Percentiles rank a stretch among this genome's conserved stretches.
phyloP scores from a whole-genome alignment of 2,329 filamentous ascomycete species.

The Macroventuria anomochaeta region DNA sequence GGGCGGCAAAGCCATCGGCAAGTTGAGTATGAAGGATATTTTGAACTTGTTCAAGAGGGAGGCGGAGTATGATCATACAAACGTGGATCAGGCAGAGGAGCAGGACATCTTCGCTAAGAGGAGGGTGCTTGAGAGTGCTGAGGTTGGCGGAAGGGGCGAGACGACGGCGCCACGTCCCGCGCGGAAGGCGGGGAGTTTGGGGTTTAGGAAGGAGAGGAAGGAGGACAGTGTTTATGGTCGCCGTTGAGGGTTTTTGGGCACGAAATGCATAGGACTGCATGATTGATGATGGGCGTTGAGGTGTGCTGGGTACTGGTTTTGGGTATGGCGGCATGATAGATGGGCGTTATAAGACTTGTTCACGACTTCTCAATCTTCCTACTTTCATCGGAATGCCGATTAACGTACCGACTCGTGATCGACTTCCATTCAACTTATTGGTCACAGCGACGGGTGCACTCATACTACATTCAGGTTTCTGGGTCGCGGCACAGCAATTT shows the following conservation, averaged over 20 bases:
- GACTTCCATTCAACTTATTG: no score
- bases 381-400: no score
- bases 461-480: no score
- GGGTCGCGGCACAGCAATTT: no score
- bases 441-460: no score
- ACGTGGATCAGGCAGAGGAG: constrained; percentile 49
- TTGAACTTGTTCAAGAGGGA: constrained; percentile 84
- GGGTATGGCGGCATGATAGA: background rate
- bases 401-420: no score
- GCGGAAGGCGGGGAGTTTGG: constrained; percentile 41
- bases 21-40: constrained; percentile 92
- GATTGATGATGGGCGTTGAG: constrained; percentile 4
- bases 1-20: constrained; percentile 76
- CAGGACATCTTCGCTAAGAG: constrained; percentile 45
- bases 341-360: background rate
- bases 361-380: no score
- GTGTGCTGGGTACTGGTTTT: background rate
- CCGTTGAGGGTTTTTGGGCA: constrained; percentile 30
- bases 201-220: constrained; percentile 28
- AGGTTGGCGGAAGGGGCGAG: constrained; percentile 7
- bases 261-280: background rate
- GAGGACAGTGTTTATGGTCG: constrained; percentile 54
- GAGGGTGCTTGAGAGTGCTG: constrained; percentile 35
- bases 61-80: constrained; percentile 58
- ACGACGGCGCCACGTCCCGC: constrained; percentile 31